These are phyloP conservation scores for Fusarium oxysporum DNA, from an alignment of 2,329 filamentous ascomycete species.

Conservation along the genomic window DNA sequence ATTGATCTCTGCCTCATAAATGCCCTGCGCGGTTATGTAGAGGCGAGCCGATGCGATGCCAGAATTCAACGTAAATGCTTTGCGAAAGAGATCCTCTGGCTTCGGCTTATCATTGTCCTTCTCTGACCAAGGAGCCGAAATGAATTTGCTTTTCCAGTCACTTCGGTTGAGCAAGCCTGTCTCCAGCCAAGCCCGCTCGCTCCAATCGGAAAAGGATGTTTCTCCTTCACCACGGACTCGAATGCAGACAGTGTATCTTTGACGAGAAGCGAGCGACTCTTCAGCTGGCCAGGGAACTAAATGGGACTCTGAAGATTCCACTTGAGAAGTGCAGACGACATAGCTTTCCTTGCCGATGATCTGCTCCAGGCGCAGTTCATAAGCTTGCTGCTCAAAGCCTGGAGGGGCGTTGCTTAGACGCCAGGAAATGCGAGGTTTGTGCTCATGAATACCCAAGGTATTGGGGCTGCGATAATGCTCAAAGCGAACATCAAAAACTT, in stretches of 20 bases:
- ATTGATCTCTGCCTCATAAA: slow-evolving; percentile 61
- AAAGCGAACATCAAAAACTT: slow-evolving; percentile 27
- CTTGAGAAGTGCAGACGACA: background rate
- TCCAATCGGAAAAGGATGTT: slow-evolving; percentile 14
- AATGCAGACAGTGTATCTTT: slow-evolving; percentile 9
- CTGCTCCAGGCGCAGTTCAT: slow-evolving; percentile 21
- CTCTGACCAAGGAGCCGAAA: slow-evolving; percentile 37
- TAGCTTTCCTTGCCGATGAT: background rate
- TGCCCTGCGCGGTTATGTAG: slow-evolving; percentile 59
- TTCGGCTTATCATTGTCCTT: slow-evolving; percentile 23
- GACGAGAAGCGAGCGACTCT: slow-evolving; percentile 18
- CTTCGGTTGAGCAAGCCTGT: slow-evolving; percentile 19
- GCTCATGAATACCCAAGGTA: slow-evolving; percentile 30
- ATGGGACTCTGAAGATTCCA: slow-evolving; percentile 2
- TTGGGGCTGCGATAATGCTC: slow-evolving; percentile 32
- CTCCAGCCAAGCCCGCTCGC: slow-evolving; percentile 24
- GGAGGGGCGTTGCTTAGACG: slow-evolving; percentile 24
- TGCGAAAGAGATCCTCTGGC: slow-evolving; percentile 36
- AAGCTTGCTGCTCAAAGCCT: slow-evolving; percentile 27
- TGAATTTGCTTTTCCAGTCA: slow-evolving; percentile 26
- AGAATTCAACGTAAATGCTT: background rate
- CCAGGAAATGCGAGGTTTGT: slow-evolving; percentile 36
- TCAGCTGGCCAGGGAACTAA: slow-evolving; percentile 25
- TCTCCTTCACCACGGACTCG: slow-evolving; percentile 22
- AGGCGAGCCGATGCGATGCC: slow-evolving; percentile 40